A percentile compares a stretch with the other conserved stretches of the same genome.
These are phyloP conservation scores for Picochlorum costavermella DNA, from an alignment of 139 green algal species.

Conservation along the genomic window DNA sequence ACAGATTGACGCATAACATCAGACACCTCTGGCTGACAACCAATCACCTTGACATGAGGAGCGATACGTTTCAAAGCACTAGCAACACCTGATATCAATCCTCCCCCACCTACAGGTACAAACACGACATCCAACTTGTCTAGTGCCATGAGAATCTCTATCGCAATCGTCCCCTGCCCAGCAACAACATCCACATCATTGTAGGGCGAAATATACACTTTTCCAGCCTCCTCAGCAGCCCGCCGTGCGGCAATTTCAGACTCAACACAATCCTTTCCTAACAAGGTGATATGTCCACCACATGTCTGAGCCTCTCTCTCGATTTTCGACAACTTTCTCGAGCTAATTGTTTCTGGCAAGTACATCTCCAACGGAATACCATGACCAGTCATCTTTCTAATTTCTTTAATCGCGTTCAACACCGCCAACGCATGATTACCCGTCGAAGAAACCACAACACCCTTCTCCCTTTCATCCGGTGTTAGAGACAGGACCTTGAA, in stretches of 20 bases:
- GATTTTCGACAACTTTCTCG: constrained; percentile 37
- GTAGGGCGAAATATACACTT: constrained; percentile 45
- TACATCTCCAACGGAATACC: constrained; percentile 27
- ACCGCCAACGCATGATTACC: constrained; percentile 61
- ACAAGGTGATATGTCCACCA: constrained; percentile 14
- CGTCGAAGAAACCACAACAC: constrained; percentile 41
- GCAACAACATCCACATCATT: constrained; percentile 47
- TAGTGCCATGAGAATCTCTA: constrained; percentile 45
- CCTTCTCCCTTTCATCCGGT: constrained; percentile 16
- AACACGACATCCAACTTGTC: constrained; percentile 34
- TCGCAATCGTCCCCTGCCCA: constrained; percentile 43
- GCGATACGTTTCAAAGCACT: constrained; percentile 40
- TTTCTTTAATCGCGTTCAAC: constrained; percentile 26
- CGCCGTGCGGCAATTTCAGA: constrained; percentile 31
- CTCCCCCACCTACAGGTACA: constrained; percentile 59
- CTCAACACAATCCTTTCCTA: constrained; percentile 37
- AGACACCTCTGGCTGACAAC: constrained; percentile 38
- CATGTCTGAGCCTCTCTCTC: constrained; percentile 2
- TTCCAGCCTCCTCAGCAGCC: constrained; percentile 17
- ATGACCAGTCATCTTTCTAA: background rate
- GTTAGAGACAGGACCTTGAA: constrained; percentile 37
- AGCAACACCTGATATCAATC: constrained; percentile 46
- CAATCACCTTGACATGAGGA: constrained; percentile 35
- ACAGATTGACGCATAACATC: constrained; percentile 44
- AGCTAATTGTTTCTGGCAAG: constrained; percentile 30